phyloP scores from a whole-genome alignment of 768 basidiomycete species.

The Suillus tomentosus region DNA sequence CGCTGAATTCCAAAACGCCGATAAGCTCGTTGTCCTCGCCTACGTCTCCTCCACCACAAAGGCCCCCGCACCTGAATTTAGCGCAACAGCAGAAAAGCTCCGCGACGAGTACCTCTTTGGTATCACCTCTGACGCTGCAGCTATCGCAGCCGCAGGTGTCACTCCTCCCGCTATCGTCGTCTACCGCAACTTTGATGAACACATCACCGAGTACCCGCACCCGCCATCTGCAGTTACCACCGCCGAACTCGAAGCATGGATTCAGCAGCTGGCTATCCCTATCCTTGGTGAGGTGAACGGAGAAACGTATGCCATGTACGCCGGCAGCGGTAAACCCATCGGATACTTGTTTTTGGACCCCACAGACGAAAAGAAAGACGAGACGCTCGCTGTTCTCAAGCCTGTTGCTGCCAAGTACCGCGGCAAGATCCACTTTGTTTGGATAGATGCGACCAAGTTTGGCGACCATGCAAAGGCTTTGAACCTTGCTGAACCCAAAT shows the following conservation, averaged over 20 bases:
- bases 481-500: constrained; percentile 81
- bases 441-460: constrained; percentile 95
- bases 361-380: constrained; percentile 60
- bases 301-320: constrained; percentile 91
- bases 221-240: constrained; percentile 53
- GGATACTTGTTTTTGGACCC: constrained; percentile 96
- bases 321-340: constrained; percentile 78
- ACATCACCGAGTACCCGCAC: constrained; percentile 65
- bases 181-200: constrained; percentile 93
- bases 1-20: constrained; percentile 82
- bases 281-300: constrained; percentile 89
- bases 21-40: constrained; percentile 89
- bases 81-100: constrained; percentile 77
- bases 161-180: constrained; percentile 84
- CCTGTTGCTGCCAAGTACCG: constrained; percentile 82
- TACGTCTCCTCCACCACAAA: constrained; percentile 79
- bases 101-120: constrained; percentile 97
- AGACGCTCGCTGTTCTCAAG: constrained; percentile 64
- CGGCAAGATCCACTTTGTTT: constrained; percentile 93
- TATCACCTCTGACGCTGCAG: constrained; percentile 69
- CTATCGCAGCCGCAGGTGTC: constrained; percentile 70
- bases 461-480: constrained; percentile 94
- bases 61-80: constrained; percentile 72
- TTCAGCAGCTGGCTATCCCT: constrained; percentile 83
- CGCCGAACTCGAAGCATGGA: constrained; percentile 73